Evolutionary conservation across 345 rosid genomes (phyloP).

Genomic region (Xanthoceras sorbifolium): DNA sequence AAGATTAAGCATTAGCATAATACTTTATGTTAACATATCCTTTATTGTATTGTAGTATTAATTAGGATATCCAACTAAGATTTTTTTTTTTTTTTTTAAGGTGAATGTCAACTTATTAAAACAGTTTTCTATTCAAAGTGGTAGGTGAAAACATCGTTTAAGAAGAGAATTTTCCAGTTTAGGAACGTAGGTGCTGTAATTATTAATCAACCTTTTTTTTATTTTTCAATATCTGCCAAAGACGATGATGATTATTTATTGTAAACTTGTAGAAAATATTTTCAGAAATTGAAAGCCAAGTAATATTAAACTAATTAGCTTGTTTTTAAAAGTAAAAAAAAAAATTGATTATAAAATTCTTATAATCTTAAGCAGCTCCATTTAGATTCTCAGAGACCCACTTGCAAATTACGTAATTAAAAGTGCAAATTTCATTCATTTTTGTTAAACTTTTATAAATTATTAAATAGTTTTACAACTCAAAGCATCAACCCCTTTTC

Average conservation of each 20-base stretch:
- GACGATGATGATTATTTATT: neutral
- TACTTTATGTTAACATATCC: neutral
- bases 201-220: neutral
- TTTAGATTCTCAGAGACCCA: too few species aligned
- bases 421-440: too few species aligned
- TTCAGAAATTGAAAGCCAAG: neutral
- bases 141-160: neutral
- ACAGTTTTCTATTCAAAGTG: neutral
- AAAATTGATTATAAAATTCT: too few species aligned
- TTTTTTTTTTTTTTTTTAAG: neutral
- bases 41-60: too few species aligned
- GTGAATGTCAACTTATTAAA: neutral
- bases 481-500: neutral
- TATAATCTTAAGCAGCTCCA: too few species aligned
- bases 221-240: conserved; percentile 7
- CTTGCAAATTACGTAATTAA: too few species aligned
- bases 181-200: neutral
- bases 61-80: neutral
- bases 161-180: neutral
- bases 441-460: too few species aligned
- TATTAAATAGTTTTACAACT: too few species aligned
- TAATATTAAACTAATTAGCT: too few species aligned
- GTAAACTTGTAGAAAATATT: neutral
- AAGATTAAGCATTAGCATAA: neutral
- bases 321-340: too few species aligned